Evolutionary conservation across 306 rosid species (phyloP).

Genomic region (Styphnolobium japonicum): DNA sequence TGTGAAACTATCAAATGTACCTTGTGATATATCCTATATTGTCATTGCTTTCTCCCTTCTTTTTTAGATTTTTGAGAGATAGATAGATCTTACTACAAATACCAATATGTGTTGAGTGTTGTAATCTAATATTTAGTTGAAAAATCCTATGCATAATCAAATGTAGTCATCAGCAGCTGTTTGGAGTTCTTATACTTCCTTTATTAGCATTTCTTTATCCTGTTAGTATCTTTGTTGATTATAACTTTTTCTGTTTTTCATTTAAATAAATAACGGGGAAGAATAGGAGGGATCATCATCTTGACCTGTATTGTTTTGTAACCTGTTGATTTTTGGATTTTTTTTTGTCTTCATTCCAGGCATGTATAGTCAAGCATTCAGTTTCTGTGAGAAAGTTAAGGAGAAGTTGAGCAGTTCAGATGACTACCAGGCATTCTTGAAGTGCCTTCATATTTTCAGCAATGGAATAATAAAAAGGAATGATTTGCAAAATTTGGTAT

Average conservation of each 20-base stretch:
- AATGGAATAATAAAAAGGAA: conserved; percentile 83
- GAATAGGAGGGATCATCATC: neutral
- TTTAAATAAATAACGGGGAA: neutral
- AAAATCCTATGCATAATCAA: neutral
- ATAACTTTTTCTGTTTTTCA: conserved; percentile 8
- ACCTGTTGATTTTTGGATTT: conserved; percentile 7
- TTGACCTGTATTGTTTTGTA: conserved; percentile 23
- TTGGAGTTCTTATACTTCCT: conserved; percentile 15
- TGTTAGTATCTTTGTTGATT: conserved; percentile 7
- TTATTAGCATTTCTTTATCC: conserved; percentile 12
- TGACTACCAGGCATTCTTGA: conserved; percentile 84
- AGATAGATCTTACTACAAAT: neutral
- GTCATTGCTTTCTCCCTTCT: neutral
- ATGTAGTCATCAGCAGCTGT: neutral
- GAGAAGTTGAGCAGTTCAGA: conserved; percentile 78
- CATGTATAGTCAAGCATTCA: conserved; percentile 73
- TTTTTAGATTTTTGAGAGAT: neutral
- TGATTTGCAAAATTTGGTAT: conserved; percentile 84
- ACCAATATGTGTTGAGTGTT: neutral
- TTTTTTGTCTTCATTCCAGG: conserved; percentile 49
- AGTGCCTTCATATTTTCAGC: conserved; percentile 84
- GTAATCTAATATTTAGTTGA: neutral
- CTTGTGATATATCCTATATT: neutral
- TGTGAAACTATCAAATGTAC: neutral
- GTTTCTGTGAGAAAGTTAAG: conserved; percentile 87